phyloP scores from a whole-genome alignment of 176 grass and related monocot species.

The Eleusine indica region DNA sequence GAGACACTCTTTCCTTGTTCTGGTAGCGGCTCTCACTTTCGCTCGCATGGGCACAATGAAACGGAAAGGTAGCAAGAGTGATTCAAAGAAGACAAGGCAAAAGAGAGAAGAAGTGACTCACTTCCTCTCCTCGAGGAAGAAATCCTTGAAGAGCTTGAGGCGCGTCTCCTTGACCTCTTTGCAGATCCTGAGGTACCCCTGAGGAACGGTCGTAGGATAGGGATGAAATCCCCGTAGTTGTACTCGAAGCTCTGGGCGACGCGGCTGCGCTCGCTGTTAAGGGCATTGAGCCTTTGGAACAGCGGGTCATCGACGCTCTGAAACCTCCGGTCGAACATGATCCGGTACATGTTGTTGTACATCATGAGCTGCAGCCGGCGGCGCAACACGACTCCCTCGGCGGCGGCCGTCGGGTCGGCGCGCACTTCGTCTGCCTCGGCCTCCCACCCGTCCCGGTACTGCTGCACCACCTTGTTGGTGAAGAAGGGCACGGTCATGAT shows the following conservation, averaged over 20 bases:
- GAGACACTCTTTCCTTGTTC: background rate
- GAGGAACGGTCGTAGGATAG: constrained; percentile 70
- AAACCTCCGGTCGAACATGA: constrained; percentile 88
- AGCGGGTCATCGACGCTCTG: constrained; percentile 78
- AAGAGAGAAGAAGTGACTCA: constrained; percentile 33
- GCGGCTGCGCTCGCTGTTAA: constrained; percentile 82
- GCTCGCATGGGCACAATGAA: background rate
- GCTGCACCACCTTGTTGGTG: constrained; percentile 91
- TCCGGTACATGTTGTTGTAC: constrained; percentile 96
- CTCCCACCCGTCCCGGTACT: constrained; percentile 77
- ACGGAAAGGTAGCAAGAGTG: background rate
- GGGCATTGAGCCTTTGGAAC: constrained; percentile 56
- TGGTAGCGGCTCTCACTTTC: constrained; percentile 2
- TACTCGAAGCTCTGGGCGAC: constrained; percentile 98
- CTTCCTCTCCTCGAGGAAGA: constrained; percentile 96
- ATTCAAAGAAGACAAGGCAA: too few relatives aligned
- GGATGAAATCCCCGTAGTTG: constrained; percentile 98
- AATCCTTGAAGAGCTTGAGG: constrained; percentile 82
- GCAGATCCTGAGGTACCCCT: constrained; percentile 76
- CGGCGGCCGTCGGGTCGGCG: constrained; percentile 52
- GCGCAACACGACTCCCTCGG: constrained; percentile 62
- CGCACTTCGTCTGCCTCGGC: constrained; percentile 70
- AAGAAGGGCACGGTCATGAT: constrained; percentile 96
- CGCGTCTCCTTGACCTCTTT: constrained; percentile 77
- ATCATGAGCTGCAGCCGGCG: constrained; percentile 83